Evolutionary conservation across 202 grass and related monocot genomes (phyloP), one percentile per base, ranked within the genome.

Genomic region (Cymbopogon flexuosus): DNA sequence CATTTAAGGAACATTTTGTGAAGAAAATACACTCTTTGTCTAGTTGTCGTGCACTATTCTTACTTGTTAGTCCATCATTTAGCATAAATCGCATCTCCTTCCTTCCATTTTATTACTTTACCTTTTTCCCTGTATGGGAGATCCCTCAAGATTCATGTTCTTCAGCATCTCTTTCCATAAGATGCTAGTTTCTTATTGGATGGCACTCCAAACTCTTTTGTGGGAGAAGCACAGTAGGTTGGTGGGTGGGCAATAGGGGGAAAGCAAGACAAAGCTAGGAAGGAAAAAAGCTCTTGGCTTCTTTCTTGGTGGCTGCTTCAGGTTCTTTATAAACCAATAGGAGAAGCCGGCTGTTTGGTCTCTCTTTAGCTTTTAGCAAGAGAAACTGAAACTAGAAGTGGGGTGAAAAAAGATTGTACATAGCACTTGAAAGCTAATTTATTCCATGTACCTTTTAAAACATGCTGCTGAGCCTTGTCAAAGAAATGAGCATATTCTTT

Each of bases 341-440:
- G 29, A 46, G 34, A 58, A 80, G 24, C 12, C 18, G 2, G 29
- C 19, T 78, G 11, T 62, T 60, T 67, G 11, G 63, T 37, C 11
- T 76, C 24, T 58, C 8, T 76, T 70, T 45, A 54, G 65, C 11
- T 64, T 81, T 34, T 65, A 39, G 57, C 18, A 64, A 40, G 60
- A 77, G n/a, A 70, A 64, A n/a, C 58, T 83, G 60, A 35, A 85
- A 24, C 71, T 82, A 82, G 66, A 73, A 65, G 34, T 51, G 34
- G 19, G 35, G n/a, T 10, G 4, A 39, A 77, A 77, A 65, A 62
- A 60, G n/a, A 61, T 68, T 47, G 24, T 71, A 30, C 3, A 11
- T 63, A 63, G 19, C n/a, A 62, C 15, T 39, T 37, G 40, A 40
- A 10, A 10, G 22, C 13, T 40, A 8, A 35, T 54, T 31, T 15